Evolutionary conservation across 371 early-diverging fungal species (phyloP).

Genomic region (Dichotomocladium elegans): DNA sequence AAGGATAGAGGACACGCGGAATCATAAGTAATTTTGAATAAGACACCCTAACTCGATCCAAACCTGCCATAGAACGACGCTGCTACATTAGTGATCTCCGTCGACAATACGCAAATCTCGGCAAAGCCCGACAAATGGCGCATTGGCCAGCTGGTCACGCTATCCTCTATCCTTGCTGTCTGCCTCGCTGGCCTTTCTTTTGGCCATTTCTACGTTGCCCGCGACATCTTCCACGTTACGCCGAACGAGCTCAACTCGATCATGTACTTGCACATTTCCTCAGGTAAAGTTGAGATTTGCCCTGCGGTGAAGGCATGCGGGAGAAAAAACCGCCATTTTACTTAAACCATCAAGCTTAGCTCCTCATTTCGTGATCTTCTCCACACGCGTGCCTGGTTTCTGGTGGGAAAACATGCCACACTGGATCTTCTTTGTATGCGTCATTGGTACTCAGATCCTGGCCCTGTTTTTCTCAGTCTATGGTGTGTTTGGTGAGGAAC

Average conservation of each 20-base stretch:
- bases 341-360: slow-evolving; percentile 19
- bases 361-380: slow-evolving; percentile 92
- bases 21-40: too few species aligned
- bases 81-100: slow-evolving; percentile 88
- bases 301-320: too few species aligned
- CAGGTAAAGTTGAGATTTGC: slow-evolving; percentile 32
- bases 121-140: slow-evolving; percentile 89
- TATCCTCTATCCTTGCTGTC: slow-evolving; percentile 73
- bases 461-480: slow-evolving; percentile 85
- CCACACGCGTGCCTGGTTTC: slow-evolving; percentile 79
- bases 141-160: slow-evolving; percentile 80
- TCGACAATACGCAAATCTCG: slow-evolving; percentile 89
- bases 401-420: slow-evolving; percentile 83
- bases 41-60: too few species aligned
- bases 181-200: slow-evolving; percentile 75
- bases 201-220: slow-evolving; percentile 77
- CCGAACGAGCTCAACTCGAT: slow-evolving; percentile 63
- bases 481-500: slow-evolving; percentile 55
- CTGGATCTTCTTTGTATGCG: slow-evolving; percentile 64
- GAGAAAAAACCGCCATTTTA: slow-evolving; percentile 3
- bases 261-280: slow-evolving; percentile 90
- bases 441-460: slow-evolving; percentile 84
- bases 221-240: slow-evolving; percentile 55
- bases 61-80: slow-evolving; percentile 89
- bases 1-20: too few species aligned